These are phyloP conservation scores for Penicillium herquei DNA, from an alignment of 495 filamentous ascomycete genomes.

Conservation along the genomic window DNA sequence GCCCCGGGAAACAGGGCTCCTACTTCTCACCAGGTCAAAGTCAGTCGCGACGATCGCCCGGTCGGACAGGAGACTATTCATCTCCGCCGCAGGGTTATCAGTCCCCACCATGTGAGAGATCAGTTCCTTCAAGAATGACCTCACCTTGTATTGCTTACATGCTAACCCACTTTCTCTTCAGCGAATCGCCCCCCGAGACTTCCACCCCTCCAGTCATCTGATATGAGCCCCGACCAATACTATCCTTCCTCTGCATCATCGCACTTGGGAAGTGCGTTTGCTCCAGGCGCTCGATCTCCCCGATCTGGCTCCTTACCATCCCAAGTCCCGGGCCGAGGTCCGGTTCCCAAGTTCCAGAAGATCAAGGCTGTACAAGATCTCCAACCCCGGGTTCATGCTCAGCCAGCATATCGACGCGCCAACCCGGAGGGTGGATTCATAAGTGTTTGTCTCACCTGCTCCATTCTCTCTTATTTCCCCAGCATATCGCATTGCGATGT, in stretches of 20 bases:
- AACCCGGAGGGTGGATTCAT: constrained; percentile 99
- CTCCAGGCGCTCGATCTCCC: constrained; percentile 72
- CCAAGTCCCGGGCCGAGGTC: constrained; percentile 57
- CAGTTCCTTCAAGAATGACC: not conserved
- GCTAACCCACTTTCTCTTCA: constrained; percentile 7
- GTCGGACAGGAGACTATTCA: constrained; percentile 53
- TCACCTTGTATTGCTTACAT: not conserved
- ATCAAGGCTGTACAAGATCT: constrained; percentile 71
- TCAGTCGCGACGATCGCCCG: constrained; percentile 57
- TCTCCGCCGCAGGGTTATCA: constrained; percentile 66
- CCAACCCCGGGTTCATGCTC: constrained; percentile 75
- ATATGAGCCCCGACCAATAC: constrained; percentile 59
- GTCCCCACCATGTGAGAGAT: constrained; percentile 55
- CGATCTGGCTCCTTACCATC: constrained; percentile 46
- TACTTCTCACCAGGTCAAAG: constrained; percentile 43
- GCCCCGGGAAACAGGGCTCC: constrained; percentile 55
- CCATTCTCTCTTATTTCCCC: too few species aligned
- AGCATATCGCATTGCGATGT: too few species aligned
- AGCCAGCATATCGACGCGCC: constrained; percentile 88
- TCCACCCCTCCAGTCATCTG: constrained; percentile 68
- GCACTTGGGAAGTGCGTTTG: constrained; percentile 69
- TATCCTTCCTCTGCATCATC: constrained; percentile 69
- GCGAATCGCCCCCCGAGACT: constrained; percentile 48
- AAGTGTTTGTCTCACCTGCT: constrained; percentile 62
- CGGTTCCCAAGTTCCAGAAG: constrained; percentile 84